Evolutionary conservation across 345 rosid genomes (phyloP).

Genomic region (Noccaea caerulescens): DNA sequence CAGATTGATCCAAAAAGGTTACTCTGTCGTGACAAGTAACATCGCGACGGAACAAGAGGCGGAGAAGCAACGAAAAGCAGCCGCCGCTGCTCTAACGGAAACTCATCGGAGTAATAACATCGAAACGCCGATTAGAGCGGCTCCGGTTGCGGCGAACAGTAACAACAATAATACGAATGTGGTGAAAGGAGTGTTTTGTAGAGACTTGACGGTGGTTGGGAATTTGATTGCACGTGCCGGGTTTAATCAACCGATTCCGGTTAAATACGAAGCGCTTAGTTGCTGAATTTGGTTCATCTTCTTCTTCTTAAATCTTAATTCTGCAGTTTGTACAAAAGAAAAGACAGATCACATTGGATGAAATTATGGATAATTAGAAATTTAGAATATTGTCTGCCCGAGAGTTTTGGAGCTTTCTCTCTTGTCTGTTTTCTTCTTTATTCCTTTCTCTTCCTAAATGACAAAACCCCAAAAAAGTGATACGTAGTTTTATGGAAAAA

Average conservation of each 20-base stretch:
- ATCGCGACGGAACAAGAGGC: conserved; percentile 77
- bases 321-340: conserved; percentile 36
- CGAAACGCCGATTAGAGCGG: conserved; percentile 27
- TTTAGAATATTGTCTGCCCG: conserved; percentile 46
- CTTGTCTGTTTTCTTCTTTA: conserved; percentile 33
- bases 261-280: conserved; percentile 88
- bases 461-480: conserved; percentile 1
- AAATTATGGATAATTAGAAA: conserved; percentile 45
- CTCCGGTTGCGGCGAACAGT: neutral
- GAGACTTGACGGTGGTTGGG: conserved; percentile 82
- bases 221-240: conserved; percentile 76
- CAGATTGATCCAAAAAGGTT: conserved; percentile 87
- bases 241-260: conserved; percentile 74
- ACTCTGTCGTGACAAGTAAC: conserved; percentile 61
- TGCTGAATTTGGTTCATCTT: conserved; percentile 53
- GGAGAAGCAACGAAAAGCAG: conserved; percentile 59
- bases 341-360: conserved; percentile 43
- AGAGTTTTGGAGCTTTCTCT: conserved; percentile 43
- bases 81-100: conserved; percentile 33
- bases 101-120: conserved; percentile 34
- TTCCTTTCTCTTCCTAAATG: conserved; percentile 17
- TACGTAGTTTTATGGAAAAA: neutral
- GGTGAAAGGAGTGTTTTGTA: conserved; percentile 88
- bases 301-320: neutral
- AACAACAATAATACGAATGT: conserved; percentile 45